Base-by-base conservation (phyloP, 2,329 filamentous ascomycete genomes). In the Claviceps fusiformis region DNA sequence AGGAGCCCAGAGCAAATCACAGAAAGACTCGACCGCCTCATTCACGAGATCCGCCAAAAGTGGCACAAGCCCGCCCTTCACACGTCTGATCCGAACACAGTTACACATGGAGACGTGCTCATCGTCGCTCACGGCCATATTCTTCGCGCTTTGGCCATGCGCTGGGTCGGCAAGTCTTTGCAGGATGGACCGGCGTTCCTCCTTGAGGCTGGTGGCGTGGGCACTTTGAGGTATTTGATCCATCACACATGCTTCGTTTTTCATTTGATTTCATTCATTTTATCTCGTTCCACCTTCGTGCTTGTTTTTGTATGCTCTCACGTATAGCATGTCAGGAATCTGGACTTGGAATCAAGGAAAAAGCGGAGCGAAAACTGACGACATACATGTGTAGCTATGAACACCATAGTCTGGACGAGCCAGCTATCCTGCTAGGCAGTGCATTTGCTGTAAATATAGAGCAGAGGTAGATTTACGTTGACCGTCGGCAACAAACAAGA, bases 101-200 rank as follows among this genome's bases (percentile, higher is more conserved):
- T 58, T 24, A 57, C 60, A 8, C 62, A 58, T 27, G 70, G 69
- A 8, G 71, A 73, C 66, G 58, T 74, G 65, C 10, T 80, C 29
- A 76, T 95, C 51, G 89, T 96, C 6, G 91, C 89, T 27, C 91
- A 96, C 66, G 91, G 91, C 0, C 91, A 95, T 71, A 92, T 95
- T 55, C 73, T 96, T 54, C 78, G 91, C 17, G 88, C 89, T 0
- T 89, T 96, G 67, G 90, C 91, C 7, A 88, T 92, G 75, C 78
- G 90, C 37, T 96, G 91, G 91, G 79, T 84, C 0, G 81, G 82
- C 0, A 86, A 86, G 72, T 75, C 80, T 13, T 73, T 96, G 56
- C 79, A 81, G 54, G 84, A 89, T 52, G 89, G 86, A 8, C 86
- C 89, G 44, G 80, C 83, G 6, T 82, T 96, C 66, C 75, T 95